A percentile compares a stretch with the other conserved stretches of the same genome.
Conservation (phyloP, 2,329 filamentous ascomycete species). For the Neofusicoccum sp. region DNA sequence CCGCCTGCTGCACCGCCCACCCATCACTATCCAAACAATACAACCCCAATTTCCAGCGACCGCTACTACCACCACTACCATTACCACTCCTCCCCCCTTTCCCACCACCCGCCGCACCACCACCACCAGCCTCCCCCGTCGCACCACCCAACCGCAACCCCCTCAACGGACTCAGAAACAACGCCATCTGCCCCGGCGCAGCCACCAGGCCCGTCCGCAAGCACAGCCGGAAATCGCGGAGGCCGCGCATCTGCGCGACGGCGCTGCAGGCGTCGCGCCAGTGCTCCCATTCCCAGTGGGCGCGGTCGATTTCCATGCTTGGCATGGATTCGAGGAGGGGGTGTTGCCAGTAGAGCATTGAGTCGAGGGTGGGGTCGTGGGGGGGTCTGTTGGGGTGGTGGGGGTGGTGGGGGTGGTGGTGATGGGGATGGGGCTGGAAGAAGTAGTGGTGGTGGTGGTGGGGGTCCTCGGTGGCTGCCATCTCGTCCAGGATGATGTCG, state of each 20-base stretch:
- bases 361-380: not conserved
- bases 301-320: conserved; percentile 3
- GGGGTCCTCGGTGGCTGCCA: not conserved
- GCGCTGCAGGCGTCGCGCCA: not conserved
- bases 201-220: not conserved
- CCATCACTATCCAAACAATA: not conserved
- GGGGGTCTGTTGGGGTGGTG: not conserved
- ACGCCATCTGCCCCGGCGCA: not conserved
- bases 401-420: too few relatives aligned
- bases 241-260: not conserved
- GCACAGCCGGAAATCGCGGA: conserved; percentile 4
- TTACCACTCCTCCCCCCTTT: not conserved
- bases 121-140: not conserved
- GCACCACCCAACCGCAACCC: not conserved
- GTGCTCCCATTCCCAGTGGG: conserved; percentile 8
- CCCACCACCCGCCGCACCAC: not conserved
- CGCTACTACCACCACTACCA: not conserved
- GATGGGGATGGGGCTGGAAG: too few relatives aligned
- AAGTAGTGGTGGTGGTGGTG: too few relatives aligned
- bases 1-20: conserved; percentile 7
- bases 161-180: not conserved
- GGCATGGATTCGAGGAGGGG: conserved; percentile 1
- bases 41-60: not conserved
- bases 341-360: conserved; percentile 11
- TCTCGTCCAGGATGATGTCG: too few relatives aligned